phyloP scores from a whole-genome alignment of 768 basidiomycete genomes.

The Agrocybe praecox region DNA sequence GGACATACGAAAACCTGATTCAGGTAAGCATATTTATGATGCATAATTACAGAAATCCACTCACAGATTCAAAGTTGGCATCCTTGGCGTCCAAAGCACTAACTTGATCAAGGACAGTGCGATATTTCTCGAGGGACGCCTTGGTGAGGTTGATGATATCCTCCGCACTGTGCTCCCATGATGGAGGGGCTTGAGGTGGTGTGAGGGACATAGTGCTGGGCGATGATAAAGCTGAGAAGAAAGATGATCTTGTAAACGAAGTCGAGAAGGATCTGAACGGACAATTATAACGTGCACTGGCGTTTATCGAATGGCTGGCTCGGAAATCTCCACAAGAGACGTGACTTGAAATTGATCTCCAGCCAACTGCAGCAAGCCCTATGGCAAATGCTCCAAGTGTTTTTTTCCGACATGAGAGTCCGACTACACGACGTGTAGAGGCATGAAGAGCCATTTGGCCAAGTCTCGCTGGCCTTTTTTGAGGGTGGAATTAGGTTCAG shows the following conservation, averaged over 20 bases:
- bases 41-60: slow-evolving; percentile 20
- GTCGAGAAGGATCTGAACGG: slow-evolving; percentile 30
- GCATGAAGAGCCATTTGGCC: slow-evolving; percentile 31
- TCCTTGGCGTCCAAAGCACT: slow-evolving; percentile 57
- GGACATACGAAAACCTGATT: slow-evolving; percentile 73
- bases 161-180: slow-evolving; percentile 67
- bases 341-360: slow-evolving; percentile 39
- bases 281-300: slow-evolving; percentile 24
- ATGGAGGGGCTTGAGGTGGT: slow-evolving; percentile 67
- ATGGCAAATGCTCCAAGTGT: slow-evolving; percentile 38
- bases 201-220: slow-evolving; percentile 46
- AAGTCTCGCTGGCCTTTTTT: neutral
- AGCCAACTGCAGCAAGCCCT: slow-evolving; percentile 39
- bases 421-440: slow-evolving; percentile 24
- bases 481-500: neutral
- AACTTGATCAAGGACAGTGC: slow-evolving; percentile 57
- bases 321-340: slow-evolving; percentile 42
- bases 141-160: slow-evolving; percentile 61
- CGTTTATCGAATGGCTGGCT: slow-evolving; percentile 24
- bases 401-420: slow-evolving; percentile 21
- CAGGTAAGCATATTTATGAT: slow-evolving; percentile 3
- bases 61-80: slow-evolving; percentile 68
- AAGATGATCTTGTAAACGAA: slow-evolving; percentile 26
- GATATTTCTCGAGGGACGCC: slow-evolving; percentile 58
- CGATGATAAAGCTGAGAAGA: slow-evolving; percentile 28